phyloP scores from a whole-genome alignment of 148 eudicot genomes.

The Polygonum maritimum region DNA sequence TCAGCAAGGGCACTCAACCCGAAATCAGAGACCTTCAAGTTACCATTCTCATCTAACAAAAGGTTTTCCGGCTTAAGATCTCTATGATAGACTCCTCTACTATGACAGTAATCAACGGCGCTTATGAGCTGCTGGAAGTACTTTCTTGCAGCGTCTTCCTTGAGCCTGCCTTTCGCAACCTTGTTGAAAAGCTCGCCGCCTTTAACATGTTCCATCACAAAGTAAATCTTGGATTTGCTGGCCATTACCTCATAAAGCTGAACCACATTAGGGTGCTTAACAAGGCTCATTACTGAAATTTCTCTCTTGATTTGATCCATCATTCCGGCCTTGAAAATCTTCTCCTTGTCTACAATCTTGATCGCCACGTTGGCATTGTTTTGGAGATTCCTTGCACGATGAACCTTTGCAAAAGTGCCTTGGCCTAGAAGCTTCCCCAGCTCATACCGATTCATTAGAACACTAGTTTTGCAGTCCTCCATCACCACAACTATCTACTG shows the following conservation, averaged over 20 bases:
- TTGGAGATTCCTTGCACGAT: conserved; percentile 31
- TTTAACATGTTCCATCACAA: conserved; percentile 39
- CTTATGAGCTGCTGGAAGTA: conserved; percentile 41
- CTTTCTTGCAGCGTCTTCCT: conserved; percentile 32
- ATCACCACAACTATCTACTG: not conserved
- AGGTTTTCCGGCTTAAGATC: conserved; percentile 49
- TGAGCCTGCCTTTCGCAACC: conserved; percentile 20
- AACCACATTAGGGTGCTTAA: conserved; percentile 40
- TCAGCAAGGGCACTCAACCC: conserved; percentile 40
- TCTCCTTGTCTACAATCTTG: conserved; percentile 37
- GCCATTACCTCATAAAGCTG: conserved; percentile 47
- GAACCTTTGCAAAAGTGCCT: conserved; percentile 50
- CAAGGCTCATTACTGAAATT: conserved; percentile 41
- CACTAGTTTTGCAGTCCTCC: conserved; percentile 20
- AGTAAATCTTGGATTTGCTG: conserved; percentile 35
- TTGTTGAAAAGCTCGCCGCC: conserved; percentile 38
- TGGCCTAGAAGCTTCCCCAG: conserved; percentile 39
- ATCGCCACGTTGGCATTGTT: conserved; percentile 32
- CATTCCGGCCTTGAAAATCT: conserved; percentile 39
- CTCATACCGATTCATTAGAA: conserved; percentile 32
- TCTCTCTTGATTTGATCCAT: conserved; percentile 44
- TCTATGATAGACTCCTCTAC: conserved; percentile 46
- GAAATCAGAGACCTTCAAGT: conserved; percentile 38
- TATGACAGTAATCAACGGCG: conserved; percentile 49
- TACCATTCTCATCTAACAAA: conserved; percentile 33